Evolutionary conservation across 805 yeast genomes (phyloP).

Genomic region (Metschnikowia lochheadii): DNA sequence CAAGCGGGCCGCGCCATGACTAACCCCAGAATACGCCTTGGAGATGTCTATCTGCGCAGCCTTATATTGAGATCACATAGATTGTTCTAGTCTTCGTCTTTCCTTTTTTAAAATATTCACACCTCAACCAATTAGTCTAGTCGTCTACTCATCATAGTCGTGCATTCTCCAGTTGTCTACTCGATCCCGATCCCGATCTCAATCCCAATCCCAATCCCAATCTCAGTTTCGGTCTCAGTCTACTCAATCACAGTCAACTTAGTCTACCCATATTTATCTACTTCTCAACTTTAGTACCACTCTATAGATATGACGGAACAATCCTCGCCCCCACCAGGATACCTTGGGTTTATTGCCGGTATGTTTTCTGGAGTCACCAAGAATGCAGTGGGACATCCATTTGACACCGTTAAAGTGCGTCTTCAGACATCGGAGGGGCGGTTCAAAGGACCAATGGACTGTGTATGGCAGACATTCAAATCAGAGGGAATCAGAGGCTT

Average conservation of each 20-base stretch:
- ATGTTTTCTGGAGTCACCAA: conserved; percentile 83
- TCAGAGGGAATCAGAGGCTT: conserved; percentile 78
- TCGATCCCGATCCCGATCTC: too few relatives aligned
- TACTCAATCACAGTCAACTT: too few relatives aligned
- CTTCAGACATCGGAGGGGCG: conserved; percentile 61
- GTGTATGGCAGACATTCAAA: conserved; percentile 64
- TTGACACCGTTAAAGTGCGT: conserved; percentile 85
- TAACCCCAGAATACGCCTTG: neutral
- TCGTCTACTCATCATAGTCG: too few relatives aligned
- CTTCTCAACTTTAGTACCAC: too few relatives aligned
- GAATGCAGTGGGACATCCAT: conserved; percentile 89
- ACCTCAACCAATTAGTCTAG: too few relatives aligned
- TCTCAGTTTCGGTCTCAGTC: neutral
- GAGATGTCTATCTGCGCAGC: neutral
- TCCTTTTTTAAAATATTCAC: too few relatives aligned
- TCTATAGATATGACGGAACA: conserved; percentile 1
- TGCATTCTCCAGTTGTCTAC: too few relatives aligned
- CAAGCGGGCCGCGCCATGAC: conserved; percentile 5
- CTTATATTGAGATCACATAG: too few relatives aligned
- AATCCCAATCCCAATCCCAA: too few relatives aligned
- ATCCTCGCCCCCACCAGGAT: conserved; percentile 40
- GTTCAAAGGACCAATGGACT: conserved; percentile 79
- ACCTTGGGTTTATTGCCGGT: conserved; percentile 84
- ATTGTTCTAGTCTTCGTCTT: too few relatives aligned
- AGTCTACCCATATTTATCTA: neutral